These are phyloP conservation scores for Brettanomyces anomalus DNA, from an alignment of 805 yeast genomes.

Conservation along the genomic window DNA sequence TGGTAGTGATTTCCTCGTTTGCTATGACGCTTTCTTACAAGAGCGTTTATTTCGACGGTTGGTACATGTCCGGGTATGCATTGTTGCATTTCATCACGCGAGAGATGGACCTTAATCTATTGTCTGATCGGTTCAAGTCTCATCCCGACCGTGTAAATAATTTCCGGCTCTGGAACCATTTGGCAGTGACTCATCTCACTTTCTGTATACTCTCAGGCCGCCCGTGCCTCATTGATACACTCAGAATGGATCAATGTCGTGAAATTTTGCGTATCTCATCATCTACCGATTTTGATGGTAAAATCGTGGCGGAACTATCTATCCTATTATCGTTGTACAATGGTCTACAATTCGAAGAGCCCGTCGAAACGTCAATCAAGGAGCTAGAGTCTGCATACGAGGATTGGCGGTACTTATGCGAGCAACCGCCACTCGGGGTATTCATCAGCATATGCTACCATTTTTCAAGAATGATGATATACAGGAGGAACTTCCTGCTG, in stretches of 20 bases:
- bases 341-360: conserved; percentile 36
- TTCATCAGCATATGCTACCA: conserved; percentile 11
- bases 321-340: conserved; percentile 51
- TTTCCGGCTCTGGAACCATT: conserved; percentile 61
- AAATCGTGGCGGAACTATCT: conserved; percentile 65
- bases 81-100: conserved; percentile 52
- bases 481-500: conserved; percentile 15
- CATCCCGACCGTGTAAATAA: conserved; percentile 30
- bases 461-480: conserved; percentile 17
- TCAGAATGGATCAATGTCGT: conserved; percentile 49
- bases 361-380: conserved; percentile 13
- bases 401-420: conserved; percentile 21
- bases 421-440: conserved; percentile 11
- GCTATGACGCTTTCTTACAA: conserved; percentile 48
- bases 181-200: conserved; percentile 53
- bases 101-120: conserved; percentile 27
- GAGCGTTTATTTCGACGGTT: conserved; percentile 51
- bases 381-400: conserved; percentile 15
- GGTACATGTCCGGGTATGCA: conserved; percentile 60
- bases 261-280: conserved; percentile 47
- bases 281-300: conserved; percentile 64
- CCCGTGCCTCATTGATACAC: conserved; percentile 56
- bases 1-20: conserved; percentile 53
- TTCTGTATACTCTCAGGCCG: conserved; percentile 60
- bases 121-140: conserved; percentile 17